These are phyloP conservation scores for Populus hybrid DNA, from an alignment of 441 rosid species.

Conservation along the genomic window DNA sequence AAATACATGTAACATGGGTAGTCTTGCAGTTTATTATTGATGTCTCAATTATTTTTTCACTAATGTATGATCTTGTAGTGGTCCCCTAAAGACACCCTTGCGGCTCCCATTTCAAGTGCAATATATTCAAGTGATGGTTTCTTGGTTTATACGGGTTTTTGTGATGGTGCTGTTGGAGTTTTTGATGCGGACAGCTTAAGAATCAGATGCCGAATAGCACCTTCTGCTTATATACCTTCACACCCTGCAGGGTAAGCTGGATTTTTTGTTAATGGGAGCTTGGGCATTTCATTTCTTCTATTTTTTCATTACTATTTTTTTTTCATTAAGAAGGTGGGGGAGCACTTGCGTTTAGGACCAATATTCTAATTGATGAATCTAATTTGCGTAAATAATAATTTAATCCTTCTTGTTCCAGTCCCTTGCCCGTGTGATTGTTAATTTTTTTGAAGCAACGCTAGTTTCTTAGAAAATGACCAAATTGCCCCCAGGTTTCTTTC, in stretches of 20 bases:
- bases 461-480: too few relatives aligned
- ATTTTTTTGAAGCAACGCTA: too few relatives aligned
- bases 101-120: conserved; percentile 53
- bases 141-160: conserved; percentile 48
- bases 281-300: background rate
- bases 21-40: background rate
- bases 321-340: background rate
- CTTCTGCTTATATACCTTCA: conserved; percentile 50
- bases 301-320: background rate
- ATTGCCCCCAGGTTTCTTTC: too few relatives aligned
- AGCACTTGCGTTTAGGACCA: background rate
- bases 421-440: too few relatives aligned
- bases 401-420: too few relatives aligned
- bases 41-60: background rate
- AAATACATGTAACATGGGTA: too few relatives aligned
- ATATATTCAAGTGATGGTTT: conserved; percentile 51
- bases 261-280: background rate
- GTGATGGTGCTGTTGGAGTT: conserved; percentile 60
- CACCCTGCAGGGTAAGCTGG: conserved; percentile 31
- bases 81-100: conserved; percentile 48
- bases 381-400: too few relatives aligned
- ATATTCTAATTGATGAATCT: background rate
- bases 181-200: conserved; percentile 50
- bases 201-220: conserved; percentile 50
- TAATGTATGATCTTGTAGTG: conserved; percentile 36